Evolutionary conservation across 495 filamentous ascomycete genomes (phyloP).

Genomic region (Penicillium dipodomyicola): DNA sequence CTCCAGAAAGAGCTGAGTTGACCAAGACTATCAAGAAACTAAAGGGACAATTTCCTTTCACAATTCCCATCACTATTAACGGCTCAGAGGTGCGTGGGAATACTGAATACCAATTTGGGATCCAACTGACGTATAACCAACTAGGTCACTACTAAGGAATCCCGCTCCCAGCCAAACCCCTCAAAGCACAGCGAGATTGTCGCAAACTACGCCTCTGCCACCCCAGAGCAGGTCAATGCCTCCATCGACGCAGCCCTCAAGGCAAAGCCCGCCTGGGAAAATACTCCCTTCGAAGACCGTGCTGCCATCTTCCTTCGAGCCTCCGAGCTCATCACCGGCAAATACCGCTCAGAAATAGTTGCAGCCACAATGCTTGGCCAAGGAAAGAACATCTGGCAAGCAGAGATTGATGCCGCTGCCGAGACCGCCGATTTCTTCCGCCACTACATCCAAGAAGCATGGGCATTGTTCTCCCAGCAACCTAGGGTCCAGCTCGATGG

Average conservation of each 20-base stretch:
- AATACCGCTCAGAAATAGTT: slow-evolving; percentile 89
- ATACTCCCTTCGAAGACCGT: slow-evolving; percentile 77
- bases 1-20: slow-evolving; percentile 27
- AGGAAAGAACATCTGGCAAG: slow-evolving; percentile 95
- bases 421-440: slow-evolving; percentile 85
- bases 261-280: slow-evolving; percentile 79
- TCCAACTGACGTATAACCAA: background rate
- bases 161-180: slow-evolving; percentile 62
- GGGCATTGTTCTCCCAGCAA: slow-evolving; percentile 70
- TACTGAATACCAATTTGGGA: background rate
- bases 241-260: slow-evolving; percentile 78
- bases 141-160: slow-evolving; percentile 22
- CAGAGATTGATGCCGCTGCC: slow-evolving; percentile 90
- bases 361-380: slow-evolving; percentile 92
- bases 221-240: slow-evolving; percentile 59
- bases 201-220: slow-evolving; percentile 71
- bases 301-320: slow-evolving; percentile 91
- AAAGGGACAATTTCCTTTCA: slow-evolving; percentile 29
- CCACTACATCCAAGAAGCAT: slow-evolving; percentile 72
- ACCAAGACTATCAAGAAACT: slow-evolving; percentile 27
- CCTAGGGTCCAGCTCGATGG: slow-evolving; percentile 53
- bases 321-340: slow-evolving; percentile 77
- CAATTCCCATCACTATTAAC: slow-evolving; percentile 30
- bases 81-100: slow-evolving; percentile 22
- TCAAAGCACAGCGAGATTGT: slow-evolving; percentile 63